phyloP scores from a whole-genome alignment of 768 basidiomycete species.

The Rhodosporidiobolus sp. region DNA sequence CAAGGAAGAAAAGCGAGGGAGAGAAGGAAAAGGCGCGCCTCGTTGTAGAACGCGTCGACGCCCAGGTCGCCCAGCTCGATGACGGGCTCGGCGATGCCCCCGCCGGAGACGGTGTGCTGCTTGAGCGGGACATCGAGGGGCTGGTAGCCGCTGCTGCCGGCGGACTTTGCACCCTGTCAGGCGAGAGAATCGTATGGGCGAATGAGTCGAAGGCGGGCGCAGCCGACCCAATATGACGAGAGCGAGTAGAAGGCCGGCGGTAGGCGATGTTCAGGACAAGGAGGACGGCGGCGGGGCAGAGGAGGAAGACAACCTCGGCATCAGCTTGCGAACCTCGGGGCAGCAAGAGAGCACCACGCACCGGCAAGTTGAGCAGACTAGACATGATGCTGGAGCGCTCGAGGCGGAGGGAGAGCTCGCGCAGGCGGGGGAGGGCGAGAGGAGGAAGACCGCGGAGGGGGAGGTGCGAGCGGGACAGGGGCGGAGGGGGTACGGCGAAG shows the following conservation, averaged over 20 bases:
- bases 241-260: too few species aligned
- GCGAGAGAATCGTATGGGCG: too few species aligned
- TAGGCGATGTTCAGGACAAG: too few species aligned
- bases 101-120: constrained; percentile 19
- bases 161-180: not conserved
- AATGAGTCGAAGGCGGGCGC: too few species aligned
- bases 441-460: too few species aligned
- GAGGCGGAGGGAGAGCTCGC: too few species aligned
- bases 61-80: constrained; percentile 28
- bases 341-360: not conserved
- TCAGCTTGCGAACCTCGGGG: too few species aligned
- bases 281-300: too few species aligned
- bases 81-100: constrained; percentile 5
- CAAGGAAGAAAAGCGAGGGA: not conserved
- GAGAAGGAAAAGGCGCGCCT: not conserved
- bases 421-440: too few species aligned
- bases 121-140: constrained; percentile 12
- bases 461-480: too few species aligned
- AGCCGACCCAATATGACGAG: too few species aligned
- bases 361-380: not conserved
- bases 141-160: constrained; percentile 43
- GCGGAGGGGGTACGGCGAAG: too few species aligned
- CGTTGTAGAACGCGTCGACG: constrained; percentile 9
- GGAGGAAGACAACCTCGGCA: not conserved
- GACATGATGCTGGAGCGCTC: not conserved